Percentiles rank a stretch among this genome's conserved stretches.
Evolutionary conservation across 345 rosid genomes (phyloP).

Genomic region (Aethionema arabicum): DNA sequence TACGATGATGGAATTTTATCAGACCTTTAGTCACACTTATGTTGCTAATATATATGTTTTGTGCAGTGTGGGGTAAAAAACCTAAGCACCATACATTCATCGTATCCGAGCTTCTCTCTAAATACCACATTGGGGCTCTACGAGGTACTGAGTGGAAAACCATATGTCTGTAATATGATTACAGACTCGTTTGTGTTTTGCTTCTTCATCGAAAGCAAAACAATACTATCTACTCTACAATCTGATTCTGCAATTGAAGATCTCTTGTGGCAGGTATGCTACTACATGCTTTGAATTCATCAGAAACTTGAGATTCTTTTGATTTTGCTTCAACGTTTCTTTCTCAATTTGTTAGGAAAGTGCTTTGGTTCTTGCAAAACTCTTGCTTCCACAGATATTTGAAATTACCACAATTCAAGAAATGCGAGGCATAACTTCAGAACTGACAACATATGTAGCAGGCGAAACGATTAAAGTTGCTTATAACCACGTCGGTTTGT

Average conservation of each 20-base stretch:
- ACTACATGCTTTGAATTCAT: too few species aligned
- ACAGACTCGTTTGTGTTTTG: slow-evolving; percentile 64
- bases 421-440: slow-evolving; percentile 60
- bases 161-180: slow-evolving; percentile 55
- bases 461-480: slow-evolving; percentile 66
- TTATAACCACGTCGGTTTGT: slow-evolving; percentile 53
- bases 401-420: slow-evolving; percentile 65
- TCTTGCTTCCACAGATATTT: slow-evolving; percentile 72
- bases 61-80: slow-evolving; percentile 67
- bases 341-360: slow-evolving; percentile 54
- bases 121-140: slow-evolving; percentile 77
- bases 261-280: slow-evolving; percentile 69
- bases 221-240: slow-evolving; percentile 46
- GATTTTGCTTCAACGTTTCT: neutral
- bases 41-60: too few species aligned
- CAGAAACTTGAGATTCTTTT: neutral
- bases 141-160: slow-evolving; percentile 64
- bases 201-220: slow-evolving; percentile 54
- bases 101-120: slow-evolving; percentile 69
- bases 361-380: slow-evolving; percentile 57
- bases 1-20: too few species aligned
- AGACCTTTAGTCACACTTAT: too few species aligned
- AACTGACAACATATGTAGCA: slow-evolving; percentile 46
- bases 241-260: slow-evolving; percentile 65
- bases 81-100: slow-evolving; percentile 48